These are phyloP conservation scores for Epichloe elymi DNA, from an alignment of 2,329 filamentous ascomycete genomes.

Conservation along the genomic window DNA sequence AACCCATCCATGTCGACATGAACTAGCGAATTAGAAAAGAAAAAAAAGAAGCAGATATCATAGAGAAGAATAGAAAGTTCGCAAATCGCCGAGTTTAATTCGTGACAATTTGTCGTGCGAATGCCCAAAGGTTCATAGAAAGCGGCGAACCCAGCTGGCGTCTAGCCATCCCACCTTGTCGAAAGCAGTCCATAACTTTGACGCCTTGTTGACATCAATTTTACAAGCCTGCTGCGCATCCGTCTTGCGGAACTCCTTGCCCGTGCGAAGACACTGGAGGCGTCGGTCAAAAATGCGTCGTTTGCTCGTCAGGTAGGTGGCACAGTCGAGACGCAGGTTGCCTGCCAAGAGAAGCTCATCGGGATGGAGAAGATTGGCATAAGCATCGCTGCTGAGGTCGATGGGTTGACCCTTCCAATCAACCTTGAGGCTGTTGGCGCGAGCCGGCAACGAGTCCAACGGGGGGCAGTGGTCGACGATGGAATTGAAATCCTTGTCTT, in stretches of 20 bases:
- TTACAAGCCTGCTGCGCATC: slow-evolving; percentile 94
- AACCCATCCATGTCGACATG: slow-evolving; percentile 4
- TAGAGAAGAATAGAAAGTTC: neutral
- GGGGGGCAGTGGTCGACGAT: slow-evolving; percentile 69
- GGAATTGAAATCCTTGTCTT: slow-evolving; percentile 68
- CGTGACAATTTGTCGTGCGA: slow-evolving; percentile 6
- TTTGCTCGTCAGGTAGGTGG: slow-evolving; percentile 86
- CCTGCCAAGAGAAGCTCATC: slow-evolving; percentile 68
- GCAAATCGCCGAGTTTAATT: slow-evolving; percentile 2
- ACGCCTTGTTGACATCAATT: slow-evolving; percentile 96
- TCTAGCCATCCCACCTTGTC: slow-evolving; percentile 78
- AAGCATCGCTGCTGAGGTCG: slow-evolving; percentile 60
- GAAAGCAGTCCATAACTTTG: slow-evolving; percentile 81
- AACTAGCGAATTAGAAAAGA: neutral
- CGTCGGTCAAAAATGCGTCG: slow-evolving; percentile 76
- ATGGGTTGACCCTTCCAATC: slow-evolving; percentile 78
- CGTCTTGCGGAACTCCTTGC: slow-evolving; percentile 87
- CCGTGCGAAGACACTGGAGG: slow-evolving; percentile 50
- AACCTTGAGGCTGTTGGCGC: slow-evolving; percentile 61
- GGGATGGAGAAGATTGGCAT: slow-evolving; percentile 57
- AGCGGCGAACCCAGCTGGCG: slow-evolving; percentile 27
- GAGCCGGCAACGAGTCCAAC: slow-evolving; percentile 48
- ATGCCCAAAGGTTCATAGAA: slow-evolving; percentile 13
- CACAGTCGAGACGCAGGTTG: slow-evolving; percentile 69
- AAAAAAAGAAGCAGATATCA: neutral